Percentiles rank a stretch among this genome's conserved stretches.
phyloP scores from a whole-genome alignment of 306 rosid genomes.

The Mimosa bimucronata region DNA sequence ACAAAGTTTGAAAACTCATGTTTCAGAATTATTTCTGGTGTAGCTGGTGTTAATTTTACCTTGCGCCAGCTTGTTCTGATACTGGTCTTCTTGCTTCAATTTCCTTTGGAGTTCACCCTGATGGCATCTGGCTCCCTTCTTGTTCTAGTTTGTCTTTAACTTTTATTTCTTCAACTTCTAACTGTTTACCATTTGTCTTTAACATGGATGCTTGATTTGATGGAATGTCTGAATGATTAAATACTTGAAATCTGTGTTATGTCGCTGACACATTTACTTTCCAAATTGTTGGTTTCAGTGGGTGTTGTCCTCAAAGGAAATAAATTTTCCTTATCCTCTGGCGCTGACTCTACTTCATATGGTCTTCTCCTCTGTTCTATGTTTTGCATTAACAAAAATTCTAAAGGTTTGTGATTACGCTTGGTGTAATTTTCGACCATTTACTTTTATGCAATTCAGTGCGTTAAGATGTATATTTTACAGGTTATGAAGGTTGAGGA shows the following conservation, averaged over 20 bases:
- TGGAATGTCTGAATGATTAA: conserved; percentile 16
- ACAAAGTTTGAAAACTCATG: neutral
- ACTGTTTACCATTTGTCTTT: neutral
- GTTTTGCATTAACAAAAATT: conserved; percentile 82
- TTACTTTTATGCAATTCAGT: conserved; percentile 20
- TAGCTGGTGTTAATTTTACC: conserved; percentile 17
- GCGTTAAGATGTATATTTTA: conserved; percentile 18
- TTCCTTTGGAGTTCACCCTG: conserved; percentile 31
- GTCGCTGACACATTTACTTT: conserved; percentile 42
- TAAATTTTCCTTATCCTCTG: conserved; percentile 96
- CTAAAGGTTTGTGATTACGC: conserved; percentile 66
- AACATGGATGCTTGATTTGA: conserved; percentile 7
- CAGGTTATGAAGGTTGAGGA: conserved; percentile 96
- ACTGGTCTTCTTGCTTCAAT: conserved; percentile 9
- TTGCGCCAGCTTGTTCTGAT: conserved; percentile 28
- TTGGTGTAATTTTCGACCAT: conserved; percentile 27
- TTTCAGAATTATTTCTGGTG: neutral
- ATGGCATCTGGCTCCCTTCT: conserved; percentile 22
- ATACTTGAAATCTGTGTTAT: conserved; percentile 4
- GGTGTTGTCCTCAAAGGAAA: conserved; percentile 96
- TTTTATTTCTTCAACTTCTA: neutral
- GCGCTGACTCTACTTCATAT: conserved; percentile 97
- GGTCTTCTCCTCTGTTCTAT: conserved; percentile 93
- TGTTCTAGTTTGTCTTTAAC: neutral
- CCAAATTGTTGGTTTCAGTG: conserved; percentile 65